A percentile compares a stretch with the other conserved stretches of the same genome.
These are phyloP conservation scores for Caulochytrium protostelioides DNA, from an alignment of 371 early-diverging fungal genomes.

Conservation along the genomic window DNA sequence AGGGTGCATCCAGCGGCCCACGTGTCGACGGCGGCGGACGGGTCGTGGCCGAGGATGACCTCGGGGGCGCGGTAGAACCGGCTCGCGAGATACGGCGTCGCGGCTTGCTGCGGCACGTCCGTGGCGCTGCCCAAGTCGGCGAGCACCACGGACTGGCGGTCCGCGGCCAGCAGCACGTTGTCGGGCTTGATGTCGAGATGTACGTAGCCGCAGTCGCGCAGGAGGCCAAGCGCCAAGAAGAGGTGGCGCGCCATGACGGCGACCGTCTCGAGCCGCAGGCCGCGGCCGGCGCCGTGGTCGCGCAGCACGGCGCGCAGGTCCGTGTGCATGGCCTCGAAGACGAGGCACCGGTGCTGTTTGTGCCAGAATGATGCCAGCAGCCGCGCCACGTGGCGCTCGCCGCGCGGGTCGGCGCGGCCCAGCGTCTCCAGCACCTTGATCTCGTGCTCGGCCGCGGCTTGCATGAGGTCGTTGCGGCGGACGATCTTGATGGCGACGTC, in stretches of 20 bases:
- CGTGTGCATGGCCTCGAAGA: conserved; percentile 79
- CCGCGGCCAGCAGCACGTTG: conserved; percentile 73
- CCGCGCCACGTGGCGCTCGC: conserved; percentile 66
- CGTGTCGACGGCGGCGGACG: conserved; percentile 53
- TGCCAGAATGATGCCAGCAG: conserved; percentile 68
- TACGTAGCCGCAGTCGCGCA: conserved; percentile 59
- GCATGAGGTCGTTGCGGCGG: conserved; percentile 83
- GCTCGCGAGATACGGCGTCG: conserved; percentile 86
- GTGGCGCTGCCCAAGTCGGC: conserved; percentile 88
- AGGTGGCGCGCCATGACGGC: conserved; percentile 77
- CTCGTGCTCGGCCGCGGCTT: conserved; percentile 68
- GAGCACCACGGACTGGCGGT: conserved; percentile 57
- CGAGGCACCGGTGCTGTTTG: conserved; percentile 72
- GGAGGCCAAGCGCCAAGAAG: conserved; percentile 56
- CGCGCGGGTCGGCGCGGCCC: conserved; percentile 56
- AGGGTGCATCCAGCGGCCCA: conserved; percentile 98
- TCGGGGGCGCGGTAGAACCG: conserved; percentile 99
- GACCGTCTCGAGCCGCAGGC: conserved; percentile 78
- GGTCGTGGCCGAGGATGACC: conserved; percentile 26
- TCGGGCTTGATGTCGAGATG: conserved; percentile 98
- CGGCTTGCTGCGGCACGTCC: conserved; percentile 60
- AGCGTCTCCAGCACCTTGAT: conserved; percentile 61
- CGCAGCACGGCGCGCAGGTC: conserved; percentile 80
- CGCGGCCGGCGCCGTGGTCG: conserved; percentile 77
- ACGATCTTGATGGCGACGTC: conserved; percentile 93